Conservation (phyloP, 768 basidiomycete species). For the Hypholoma fasciculare region DNA sequence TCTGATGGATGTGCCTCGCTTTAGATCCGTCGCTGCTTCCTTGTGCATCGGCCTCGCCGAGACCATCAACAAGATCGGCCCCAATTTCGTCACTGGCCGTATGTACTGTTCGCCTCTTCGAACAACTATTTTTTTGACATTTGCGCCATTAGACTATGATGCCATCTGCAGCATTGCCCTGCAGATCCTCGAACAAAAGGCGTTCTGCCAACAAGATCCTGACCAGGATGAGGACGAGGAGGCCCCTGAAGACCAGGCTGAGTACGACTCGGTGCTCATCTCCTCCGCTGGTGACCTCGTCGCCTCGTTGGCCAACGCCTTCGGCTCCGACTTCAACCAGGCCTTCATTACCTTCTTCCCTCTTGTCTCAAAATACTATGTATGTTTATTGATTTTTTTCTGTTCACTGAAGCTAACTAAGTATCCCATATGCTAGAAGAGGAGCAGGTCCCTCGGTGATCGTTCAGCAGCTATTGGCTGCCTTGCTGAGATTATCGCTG, state of each 20-base stretch:
- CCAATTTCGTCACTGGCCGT: slow-evolving; percentile 81
- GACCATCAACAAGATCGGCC: slow-evolving; percentile 90
- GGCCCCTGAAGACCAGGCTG: slow-evolving; percentile 86
- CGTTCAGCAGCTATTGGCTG: slow-evolving; percentile 92
- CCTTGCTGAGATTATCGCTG: slow-evolving; percentile 92
- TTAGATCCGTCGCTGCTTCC: slow-evolving; percentile 82
- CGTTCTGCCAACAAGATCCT: slow-evolving; percentile 94
- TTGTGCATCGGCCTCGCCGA: slow-evolving; percentile 90
- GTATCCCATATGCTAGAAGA: slow-evolving; percentile 52
- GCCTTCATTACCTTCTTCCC: slow-evolving; percentile 89
- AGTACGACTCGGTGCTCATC: slow-evolving; percentile 95
- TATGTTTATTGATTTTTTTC: slow-evolving; percentile 36
- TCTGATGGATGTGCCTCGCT: slow-evolving; percentile 41
- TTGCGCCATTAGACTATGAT: slow-evolving; percentile 58
- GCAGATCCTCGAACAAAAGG: slow-evolving; percentile 91
- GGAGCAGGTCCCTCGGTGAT: slow-evolving; percentile 85
- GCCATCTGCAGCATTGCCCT: slow-evolving; percentile 77
- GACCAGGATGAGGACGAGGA: slow-evolving; percentile 89
- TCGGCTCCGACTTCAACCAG: slow-evolving; percentile 82
- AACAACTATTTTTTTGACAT: slow-evolving; percentile 6
- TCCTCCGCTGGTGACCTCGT: slow-evolving; percentile 95
- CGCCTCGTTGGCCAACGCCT: slow-evolving; percentile 78
- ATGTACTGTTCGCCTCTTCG: slow-evolving; percentile 24
- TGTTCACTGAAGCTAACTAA: not conserved
- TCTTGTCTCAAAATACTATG: slow-evolving; percentile 89